These are phyloP conservation scores for Arabidopsis arenosa DNA, from an alignment of 345 rosid species.

Conservation along the genomic window DNA sequence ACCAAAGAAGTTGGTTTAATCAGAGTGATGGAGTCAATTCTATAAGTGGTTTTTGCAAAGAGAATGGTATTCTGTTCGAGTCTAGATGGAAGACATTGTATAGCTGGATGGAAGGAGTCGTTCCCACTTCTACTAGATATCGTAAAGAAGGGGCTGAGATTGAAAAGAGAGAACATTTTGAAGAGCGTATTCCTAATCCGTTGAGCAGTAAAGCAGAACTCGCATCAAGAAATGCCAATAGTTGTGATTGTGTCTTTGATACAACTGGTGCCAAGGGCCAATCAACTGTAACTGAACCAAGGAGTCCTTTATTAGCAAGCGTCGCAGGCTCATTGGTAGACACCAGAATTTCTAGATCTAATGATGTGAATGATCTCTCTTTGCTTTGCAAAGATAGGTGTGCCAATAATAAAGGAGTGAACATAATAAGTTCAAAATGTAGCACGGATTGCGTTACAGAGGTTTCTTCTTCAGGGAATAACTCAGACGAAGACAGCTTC, in stretches of 20 bases:
- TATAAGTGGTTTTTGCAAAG: slow-evolving; percentile 17
- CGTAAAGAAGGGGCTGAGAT: slow-evolving; percentile 18
- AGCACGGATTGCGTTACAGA: slow-evolving; percentile 46
- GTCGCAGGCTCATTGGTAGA: slow-evolving; percentile 12
- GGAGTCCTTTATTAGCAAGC: slow-evolving; percentile 40
- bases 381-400: slow-evolving; percentile 45
- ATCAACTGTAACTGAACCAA: slow-evolving; percentile 41
- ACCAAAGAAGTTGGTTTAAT: slow-evolving; percentile 25
- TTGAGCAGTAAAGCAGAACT: slow-evolving; percentile 26
- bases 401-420: slow-evolving; percentile 41
- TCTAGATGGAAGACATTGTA: slow-evolving; percentile 42
- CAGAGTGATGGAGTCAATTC: slow-evolving; percentile 8
- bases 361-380: slow-evolving; percentile 52
- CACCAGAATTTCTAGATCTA: slow-evolving; percentile 44
- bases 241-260: slow-evolving; percentile 35
- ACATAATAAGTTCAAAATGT: slow-evolving; percentile 43
- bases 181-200: slow-evolving; percentile 33
- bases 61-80: not conserved
- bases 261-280: slow-evolving; percentile 33
- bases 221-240: slow-evolving; percentile 40
- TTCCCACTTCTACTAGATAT: slow-evolving; percentile 46
- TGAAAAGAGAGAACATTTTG: slow-evolving; percentile 42
- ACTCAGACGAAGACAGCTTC: slow-evolving; percentile 34
- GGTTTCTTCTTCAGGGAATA: slow-evolving; percentile 43
- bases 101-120: slow-evolving; percentile 57